Evolutionary conservation across 768 basidiomycete genomes (phyloP).

Genomic region (Cystofilobasidium capitatum): DNA sequence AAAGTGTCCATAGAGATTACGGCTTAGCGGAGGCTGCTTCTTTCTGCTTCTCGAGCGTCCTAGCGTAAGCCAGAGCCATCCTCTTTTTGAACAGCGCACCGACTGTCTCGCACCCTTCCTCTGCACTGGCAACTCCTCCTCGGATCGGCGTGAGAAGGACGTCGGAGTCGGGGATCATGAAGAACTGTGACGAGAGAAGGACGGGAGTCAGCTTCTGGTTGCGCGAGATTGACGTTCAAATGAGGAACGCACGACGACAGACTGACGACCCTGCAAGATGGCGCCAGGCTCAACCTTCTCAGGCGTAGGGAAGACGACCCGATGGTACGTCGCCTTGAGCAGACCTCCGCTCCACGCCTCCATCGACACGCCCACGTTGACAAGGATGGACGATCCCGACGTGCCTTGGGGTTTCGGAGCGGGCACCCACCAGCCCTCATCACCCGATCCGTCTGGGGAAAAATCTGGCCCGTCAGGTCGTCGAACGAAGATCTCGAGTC

Average conservation of each 20-base stretch:
- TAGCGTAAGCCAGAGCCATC: conserved; percentile 6
- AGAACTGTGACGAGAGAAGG: neutral
- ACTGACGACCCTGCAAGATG: neutral
- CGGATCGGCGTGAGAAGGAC: neutral
- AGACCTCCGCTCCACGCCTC: conserved; percentile 5
- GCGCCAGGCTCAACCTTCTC: neutral
- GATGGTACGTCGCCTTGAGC: conserved; percentile 9
- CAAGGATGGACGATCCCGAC: neutral
- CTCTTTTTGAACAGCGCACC: conserved; percentile 4
- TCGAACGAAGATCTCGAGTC: conserved; percentile 11
- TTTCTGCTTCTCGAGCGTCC: neutral
- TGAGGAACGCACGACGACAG: neutral
- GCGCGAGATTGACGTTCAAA: neutral
- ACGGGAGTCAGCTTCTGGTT: neutral
- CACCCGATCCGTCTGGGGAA: neutral
- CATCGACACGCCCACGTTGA: conserved; percentile 8
- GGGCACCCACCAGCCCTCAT: conserved; percentile 10
- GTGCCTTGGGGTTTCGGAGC: conserved; percentile 4
- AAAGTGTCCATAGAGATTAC: too few species aligned
- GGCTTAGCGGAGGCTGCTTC: neutral
- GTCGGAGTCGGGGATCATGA: conserved; percentile 10
- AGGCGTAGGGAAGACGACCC: conserved; percentile 12
- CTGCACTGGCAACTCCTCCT: neutral
- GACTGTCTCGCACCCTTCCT: conserved; percentile 1
- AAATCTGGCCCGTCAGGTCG: neutral